phyloP scores from a whole-genome alignment of 1,139 yeast species.

The Kodamaea ohmeri region DNA sequence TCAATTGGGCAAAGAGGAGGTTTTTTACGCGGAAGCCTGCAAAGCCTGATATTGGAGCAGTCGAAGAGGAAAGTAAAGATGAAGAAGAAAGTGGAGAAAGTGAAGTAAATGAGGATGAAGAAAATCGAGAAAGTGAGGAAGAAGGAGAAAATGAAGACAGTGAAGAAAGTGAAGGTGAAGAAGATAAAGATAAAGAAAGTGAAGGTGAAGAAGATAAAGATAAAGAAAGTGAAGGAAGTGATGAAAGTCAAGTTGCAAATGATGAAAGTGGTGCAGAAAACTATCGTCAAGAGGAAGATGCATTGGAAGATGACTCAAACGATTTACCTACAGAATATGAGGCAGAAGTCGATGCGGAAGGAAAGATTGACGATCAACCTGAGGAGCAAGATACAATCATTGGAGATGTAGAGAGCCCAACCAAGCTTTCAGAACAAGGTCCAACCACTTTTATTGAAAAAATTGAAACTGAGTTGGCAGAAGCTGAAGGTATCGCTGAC shows the following conservation, averaged over 20 bases:
- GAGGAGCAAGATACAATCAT: no score
- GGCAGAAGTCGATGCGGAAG: no score
- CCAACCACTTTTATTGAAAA: no score
- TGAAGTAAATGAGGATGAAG: background rate
- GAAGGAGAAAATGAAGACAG: background rate
- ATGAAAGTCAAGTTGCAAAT: slow-evolving; percentile 13
- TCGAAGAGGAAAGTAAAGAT: background rate
- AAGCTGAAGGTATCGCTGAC: no score
- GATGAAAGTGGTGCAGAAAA: slow-evolving; percentile 9
- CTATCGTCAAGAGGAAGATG: background rate
- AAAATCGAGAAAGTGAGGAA: background rate
- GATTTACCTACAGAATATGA: no score
- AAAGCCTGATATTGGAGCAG: slow-evolving; percentile 14
- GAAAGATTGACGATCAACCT: background rate
- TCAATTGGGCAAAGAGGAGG: slow-evolving; percentile 6
- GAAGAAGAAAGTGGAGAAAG: background rate
- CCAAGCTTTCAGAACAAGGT: no score
- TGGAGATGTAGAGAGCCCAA: no score
- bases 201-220: slow-evolving; percentile 8
- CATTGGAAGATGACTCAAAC: background rate
- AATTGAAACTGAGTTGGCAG: no score
- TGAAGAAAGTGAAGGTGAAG: slow-evolving; percentile 7
- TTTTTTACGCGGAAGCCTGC: background rate
- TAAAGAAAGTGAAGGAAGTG: slow-evolving; percentile 10
- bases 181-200: background rate